These are phyloP conservation scores for Cutaneotrichosporon arboriforme DNA, from an alignment of 1,284 basidiomycete genomes.

Conservation along the genomic window DNA sequence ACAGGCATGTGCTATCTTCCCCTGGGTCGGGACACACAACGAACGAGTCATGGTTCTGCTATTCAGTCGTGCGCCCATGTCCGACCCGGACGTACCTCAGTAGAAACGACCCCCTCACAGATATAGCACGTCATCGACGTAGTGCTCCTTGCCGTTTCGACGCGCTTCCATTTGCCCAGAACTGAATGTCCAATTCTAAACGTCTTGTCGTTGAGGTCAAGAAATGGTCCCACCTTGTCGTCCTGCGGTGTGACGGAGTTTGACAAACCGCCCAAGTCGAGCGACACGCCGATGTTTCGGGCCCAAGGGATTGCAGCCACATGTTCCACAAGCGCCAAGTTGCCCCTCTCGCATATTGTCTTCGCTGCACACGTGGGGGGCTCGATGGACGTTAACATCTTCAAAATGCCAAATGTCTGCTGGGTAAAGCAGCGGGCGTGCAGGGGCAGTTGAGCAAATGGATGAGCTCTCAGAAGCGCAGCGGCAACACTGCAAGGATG, in stretches of 20 bases:
- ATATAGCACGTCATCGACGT: slow-evolving; percentile 51
- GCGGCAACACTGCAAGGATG: slow-evolving; percentile 30
- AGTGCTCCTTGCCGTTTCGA: too few relatives aligned
- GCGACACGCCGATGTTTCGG: background rate
- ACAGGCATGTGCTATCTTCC: slow-evolving; percentile 14
- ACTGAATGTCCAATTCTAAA: slow-evolving; percentile 44
- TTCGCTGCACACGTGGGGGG: too few relatives aligned
- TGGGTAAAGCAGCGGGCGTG: slow-evolving; percentile 61
- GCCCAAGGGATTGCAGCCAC: background rate
- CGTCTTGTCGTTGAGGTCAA: slow-evolving; percentile 59
- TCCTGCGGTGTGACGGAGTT: slow-evolving; percentile 57
- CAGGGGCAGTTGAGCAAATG: slow-evolving; percentile 26
- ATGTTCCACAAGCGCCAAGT: background rate
- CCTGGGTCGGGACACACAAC: slow-evolving; percentile 51
- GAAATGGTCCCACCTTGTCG: slow-evolving; percentile 45
- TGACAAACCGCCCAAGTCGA: background rate
- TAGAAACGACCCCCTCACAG: slow-evolving; percentile 52
- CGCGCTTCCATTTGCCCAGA: slow-evolving; percentile 24
- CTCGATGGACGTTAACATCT: background rate
- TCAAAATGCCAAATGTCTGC: slow-evolving; percentile 40
- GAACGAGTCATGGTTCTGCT: slow-evolving; percentile 57
- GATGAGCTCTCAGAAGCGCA: slow-evolving; percentile 29
- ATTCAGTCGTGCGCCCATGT: slow-evolving; percentile 6
- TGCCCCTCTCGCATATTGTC: background rate
- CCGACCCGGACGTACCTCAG: slow-evolving; percentile 48